Percentiles rank a stretch among this genome's conserved stretches.
These are phyloP conservation scores for Plasmodium cynomolgi DNA, from an alignment of 169 alveolate genomes.

Conservation along the genomic window DNA sequence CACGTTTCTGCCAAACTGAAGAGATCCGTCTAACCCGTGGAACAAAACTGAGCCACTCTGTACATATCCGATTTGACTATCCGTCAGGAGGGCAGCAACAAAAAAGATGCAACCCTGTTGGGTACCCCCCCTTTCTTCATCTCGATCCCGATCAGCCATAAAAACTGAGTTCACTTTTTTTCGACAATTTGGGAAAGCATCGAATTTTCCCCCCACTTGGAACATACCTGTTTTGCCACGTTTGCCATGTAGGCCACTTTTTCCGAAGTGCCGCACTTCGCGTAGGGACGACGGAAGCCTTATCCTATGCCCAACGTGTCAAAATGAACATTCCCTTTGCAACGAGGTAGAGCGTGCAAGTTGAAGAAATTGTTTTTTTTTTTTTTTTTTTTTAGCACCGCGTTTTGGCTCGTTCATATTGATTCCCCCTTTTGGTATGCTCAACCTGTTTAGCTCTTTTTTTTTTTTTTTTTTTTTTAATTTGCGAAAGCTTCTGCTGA, in stretches of 20 bases:
- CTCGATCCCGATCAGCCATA: background rate
- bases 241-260: background rate
- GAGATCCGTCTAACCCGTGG: background rate
- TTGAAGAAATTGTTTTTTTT: background rate
- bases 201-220: background rate
- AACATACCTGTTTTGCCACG: background rate
- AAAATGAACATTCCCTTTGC: background rate
- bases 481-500: background rate
- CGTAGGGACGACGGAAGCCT: background rate
- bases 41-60: background rate
- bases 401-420: background rate
- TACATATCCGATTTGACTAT: background rate
- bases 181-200: background rate
- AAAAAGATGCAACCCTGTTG: background rate
- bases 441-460: background rate
- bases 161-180: background rate
- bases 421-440: conserved; percentile 8
- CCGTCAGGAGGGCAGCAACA: background rate
- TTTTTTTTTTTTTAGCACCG: background rate
- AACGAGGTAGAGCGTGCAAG: background rate
- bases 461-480: background rate
- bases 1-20: background rate
- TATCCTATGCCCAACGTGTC: background rate
- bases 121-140: background rate
- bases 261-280: background rate